Percentiles rank a stretch among this genome's conserved stretches.
Evolutionary conservation across 805 yeast species (phyloP).

Genomic region (Schwanniomyces sp.): DNA sequence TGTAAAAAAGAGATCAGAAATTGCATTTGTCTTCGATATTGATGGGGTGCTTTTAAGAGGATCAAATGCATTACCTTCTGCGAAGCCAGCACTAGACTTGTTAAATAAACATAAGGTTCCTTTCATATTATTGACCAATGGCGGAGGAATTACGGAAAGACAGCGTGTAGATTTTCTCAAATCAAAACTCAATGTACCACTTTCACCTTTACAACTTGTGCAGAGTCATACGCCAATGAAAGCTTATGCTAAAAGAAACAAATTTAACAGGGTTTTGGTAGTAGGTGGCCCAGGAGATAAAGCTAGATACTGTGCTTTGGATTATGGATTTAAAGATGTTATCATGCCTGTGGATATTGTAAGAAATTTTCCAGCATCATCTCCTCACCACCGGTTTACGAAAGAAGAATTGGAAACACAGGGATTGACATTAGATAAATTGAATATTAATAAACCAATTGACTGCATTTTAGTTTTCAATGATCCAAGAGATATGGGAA

Average conservation of each 20-base stretch:
- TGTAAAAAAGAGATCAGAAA: conserved; percentile 6
- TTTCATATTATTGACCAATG: conserved; percentile 83
- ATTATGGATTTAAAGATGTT: conserved; percentile 78
- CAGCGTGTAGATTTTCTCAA: conserved; percentile 58
- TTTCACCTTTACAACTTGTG: conserved; percentile 66
- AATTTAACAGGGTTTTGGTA: conserved; percentile 63
- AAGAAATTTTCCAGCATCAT: conserved; percentile 51
- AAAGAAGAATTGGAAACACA: conserved; percentile 44
- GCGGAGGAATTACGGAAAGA: conserved; percentile 77
- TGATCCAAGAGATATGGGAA: conserved; percentile 87
- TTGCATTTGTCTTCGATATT: conserved; percentile 51
- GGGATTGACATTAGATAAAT: conserved; percentile 30
- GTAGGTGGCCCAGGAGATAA: conserved; percentile 79
- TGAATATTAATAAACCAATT: conserved; percentile 40
- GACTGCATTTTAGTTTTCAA: conserved; percentile 83
- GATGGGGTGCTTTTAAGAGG: conserved; percentile 90
- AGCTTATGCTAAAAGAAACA: conserved; percentile 47
- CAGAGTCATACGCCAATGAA: conserved; percentile 88
- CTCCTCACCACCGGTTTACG: conserved; percentile 67
- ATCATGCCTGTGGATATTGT: conserved; percentile 73
- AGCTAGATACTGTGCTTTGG: conserved; percentile 69
- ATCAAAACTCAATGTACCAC: conserved; percentile 39
- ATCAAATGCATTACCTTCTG: conserved; percentile 60
- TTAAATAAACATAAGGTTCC: conserved; percentile 62
- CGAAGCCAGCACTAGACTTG: conserved; percentile 56